A percentile compares a stretch with the other conserved stretches of the same genome.
phyloP scores from a whole-genome alignment of 805 yeast genomes.

The Peterozyma xylosa region DNA sequence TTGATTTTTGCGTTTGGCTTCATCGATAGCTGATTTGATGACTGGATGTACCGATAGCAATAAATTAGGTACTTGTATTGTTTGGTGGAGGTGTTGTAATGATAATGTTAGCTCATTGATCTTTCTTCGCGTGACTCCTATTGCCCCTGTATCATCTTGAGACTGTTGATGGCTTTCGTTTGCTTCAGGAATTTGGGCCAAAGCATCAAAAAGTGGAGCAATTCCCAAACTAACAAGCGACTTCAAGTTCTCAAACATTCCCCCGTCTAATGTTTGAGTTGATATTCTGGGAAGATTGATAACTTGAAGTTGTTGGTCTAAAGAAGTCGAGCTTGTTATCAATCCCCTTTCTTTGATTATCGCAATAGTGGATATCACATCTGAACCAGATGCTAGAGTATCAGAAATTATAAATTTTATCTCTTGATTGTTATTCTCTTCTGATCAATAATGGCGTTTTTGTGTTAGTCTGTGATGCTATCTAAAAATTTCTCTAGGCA shows the following conservation, averaged over 20 bases:
- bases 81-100: conserved; percentile 58
- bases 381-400: background rate
- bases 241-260: conserved; percentile 44
- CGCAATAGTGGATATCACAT: conserved; percentile 22
- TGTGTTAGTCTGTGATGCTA: too few species aligned
- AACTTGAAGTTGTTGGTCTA: conserved; percentile 26
- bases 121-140: conserved; percentile 48
- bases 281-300: conserved; percentile 21
- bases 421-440: background rate
- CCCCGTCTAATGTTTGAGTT: conserved; percentile 10
- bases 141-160: conserved; percentile 11
- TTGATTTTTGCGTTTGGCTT: conserved; percentile 20
- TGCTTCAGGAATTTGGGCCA: conserved; percentile 13
- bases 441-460: background rate
- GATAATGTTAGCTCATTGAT: conserved; percentile 63
- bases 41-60: conserved; percentile 41
- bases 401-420: background rate
- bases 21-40: conserved; percentile 30
- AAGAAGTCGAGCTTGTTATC: conserved; percentile 13
- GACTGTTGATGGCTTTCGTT: background rate
- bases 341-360: conserved; percentile 35
- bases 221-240: conserved; percentile 56
- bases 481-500: too few species aligned
- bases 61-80: conserved; percentile 63
- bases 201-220: conserved; percentile 59